A percentile compares a stretch with the other conserved stretches of the same genome.
These are phyloP conservation scores for Chalciporus piperatoides DNA, from an alignment of 1,284 basidiomycete genomes.

Conservation along the genomic window DNA sequence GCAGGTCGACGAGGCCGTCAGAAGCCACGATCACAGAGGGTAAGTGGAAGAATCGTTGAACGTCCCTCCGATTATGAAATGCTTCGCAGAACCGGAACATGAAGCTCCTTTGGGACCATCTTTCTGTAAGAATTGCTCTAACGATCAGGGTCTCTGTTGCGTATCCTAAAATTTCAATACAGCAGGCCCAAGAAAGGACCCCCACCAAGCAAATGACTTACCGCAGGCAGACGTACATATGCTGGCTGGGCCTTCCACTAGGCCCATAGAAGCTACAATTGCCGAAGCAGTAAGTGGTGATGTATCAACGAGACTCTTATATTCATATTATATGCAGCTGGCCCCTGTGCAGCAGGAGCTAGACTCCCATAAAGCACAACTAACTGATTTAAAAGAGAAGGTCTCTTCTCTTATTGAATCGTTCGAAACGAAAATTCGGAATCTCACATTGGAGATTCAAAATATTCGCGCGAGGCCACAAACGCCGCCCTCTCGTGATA, in stretches of 20 bases:
- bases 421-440: slow-evolving; percentile 36
- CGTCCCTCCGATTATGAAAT: slow-evolving; percentile 11
- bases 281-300: slow-evolving; percentile 40
- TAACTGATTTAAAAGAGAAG: slow-evolving; percentile 40
- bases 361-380: slow-evolving; percentile 39
- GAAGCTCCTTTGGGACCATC: slow-evolving; percentile 19
- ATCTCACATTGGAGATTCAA: slow-evolving; percentile 32
- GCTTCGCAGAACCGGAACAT: slow-evolving; percentile 33
- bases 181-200: slow-evolving; percentile 10
- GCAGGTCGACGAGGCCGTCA: slow-evolving; percentile 44
- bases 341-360: slow-evolving; percentile 47
- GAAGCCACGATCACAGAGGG: slow-evolving; percentile 62
- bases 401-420: slow-evolving; percentile 31
- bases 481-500: slow-evolving; percentile 11
- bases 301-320: background rate
- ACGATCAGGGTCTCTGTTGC: background rate
- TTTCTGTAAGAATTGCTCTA: slow-evolving; percentile 16
- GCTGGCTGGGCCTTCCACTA: slow-evolving; percentile 16
- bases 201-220: slow-evolving; percentile 6
- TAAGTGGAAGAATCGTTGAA: slow-evolving; percentile 23
- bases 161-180: background rate
- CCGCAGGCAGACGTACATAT: slow-evolving; percentile 13
- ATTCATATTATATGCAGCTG: slow-evolving; percentile 37
- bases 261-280: slow-evolving; percentile 29
- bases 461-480: slow-evolving; percentile 21